Evolutionary conservation across 2,329 filamentous ascomycete genomes (phyloP).

Genomic region (Trichoderma semiorbis): DNA sequence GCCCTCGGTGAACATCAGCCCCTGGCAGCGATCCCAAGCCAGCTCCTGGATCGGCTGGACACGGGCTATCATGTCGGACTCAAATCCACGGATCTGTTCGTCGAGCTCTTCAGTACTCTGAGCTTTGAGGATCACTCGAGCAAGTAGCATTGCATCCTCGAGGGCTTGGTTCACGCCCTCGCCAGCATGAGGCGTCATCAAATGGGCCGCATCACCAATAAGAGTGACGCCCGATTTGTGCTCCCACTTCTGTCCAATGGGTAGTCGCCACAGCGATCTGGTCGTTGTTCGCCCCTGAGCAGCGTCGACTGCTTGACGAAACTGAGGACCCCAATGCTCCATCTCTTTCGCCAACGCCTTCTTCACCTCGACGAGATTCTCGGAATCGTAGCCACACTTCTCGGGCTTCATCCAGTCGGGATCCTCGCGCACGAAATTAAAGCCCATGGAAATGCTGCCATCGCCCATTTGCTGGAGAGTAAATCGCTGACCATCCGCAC

Average conservation of each 20-base stretch:
- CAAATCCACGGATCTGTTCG: constrained; percentile 33
- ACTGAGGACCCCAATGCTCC: constrained; percentile 40
- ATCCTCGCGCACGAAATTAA: constrained; percentile 37
- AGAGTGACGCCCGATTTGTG: constrained; percentile 11
- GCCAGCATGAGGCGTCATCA: constrained; percentile 28
- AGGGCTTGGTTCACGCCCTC: constrained; percentile 31
- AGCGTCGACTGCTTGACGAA: constrained; percentile 41
- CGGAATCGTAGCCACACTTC: constrained; percentile 44
- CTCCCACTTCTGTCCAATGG: constrained; percentile 39
- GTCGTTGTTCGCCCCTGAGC: constrained; percentile 38
- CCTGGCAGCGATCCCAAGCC: constrained; percentile 43
- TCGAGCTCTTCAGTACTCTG: constrained; percentile 31
- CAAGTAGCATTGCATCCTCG: constrained; percentile 51
- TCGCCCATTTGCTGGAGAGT: constrained; percentile 44
- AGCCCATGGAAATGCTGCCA: constrained; percentile 42
- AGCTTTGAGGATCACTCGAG: constrained; percentile 38
- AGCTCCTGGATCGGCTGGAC: constrained; percentile 38
- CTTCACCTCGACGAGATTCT: constrained; percentile 37
- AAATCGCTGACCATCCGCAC: constrained; percentile 40
- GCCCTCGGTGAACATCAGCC: constrained; percentile 47
- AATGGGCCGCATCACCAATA: constrained; percentile 16
- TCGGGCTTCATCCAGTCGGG: constrained; percentile 35
- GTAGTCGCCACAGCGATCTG: constrained; percentile 51
- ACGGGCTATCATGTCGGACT: constrained; percentile 39
- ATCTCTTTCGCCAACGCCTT: constrained; percentile 36